A percentile compares a stretch with the other conserved stretches of the same genome.
These are phyloP conservation scores for Beauveria sp. DNA, from an alignment of 2,329 filamentous ascomycete genomes.

Conservation along the genomic window DNA sequence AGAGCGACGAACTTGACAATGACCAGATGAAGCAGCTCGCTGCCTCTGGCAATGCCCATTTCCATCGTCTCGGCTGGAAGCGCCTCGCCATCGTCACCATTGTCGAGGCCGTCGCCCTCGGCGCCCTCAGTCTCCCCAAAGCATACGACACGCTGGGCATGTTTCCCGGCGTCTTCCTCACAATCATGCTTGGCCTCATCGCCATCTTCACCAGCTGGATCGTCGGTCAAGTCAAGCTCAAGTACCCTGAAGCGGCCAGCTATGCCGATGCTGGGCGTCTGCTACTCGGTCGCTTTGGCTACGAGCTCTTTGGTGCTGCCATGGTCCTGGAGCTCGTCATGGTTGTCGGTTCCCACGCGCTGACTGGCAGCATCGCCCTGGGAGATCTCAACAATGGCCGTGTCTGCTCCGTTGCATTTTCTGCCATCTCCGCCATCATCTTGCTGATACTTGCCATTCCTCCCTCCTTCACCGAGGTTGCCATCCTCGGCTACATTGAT, in stretches of 20 bases:
- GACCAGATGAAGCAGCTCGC: constrained; percentile 30
- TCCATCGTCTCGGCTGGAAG: constrained; percentile 44
- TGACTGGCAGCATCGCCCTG: constrained; percentile 58
- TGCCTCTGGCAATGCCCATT: constrained; percentile 33
- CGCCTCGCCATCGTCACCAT: constrained; percentile 41
- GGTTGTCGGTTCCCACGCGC: constrained; percentile 57
- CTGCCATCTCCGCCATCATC: constrained; percentile 30
- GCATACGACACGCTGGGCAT: constrained; percentile 33
- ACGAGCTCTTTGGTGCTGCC: constrained; percentile 48
- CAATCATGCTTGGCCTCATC: constrained; percentile 13
- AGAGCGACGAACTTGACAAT: constrained; percentile 20
- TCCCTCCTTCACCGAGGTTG: constrained; percentile 32
- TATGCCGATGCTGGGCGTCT: constrained; percentile 57
- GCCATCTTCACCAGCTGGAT: constrained; percentile 16
- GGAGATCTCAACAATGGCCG: constrained; percentile 50
- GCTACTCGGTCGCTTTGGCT: constrained; percentile 46
- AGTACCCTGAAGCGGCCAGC: constrained; percentile 46
- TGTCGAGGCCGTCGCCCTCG: constrained; percentile 44
- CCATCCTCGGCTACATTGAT: constrained; percentile 33
- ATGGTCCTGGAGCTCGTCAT: constrained; percentile 57
- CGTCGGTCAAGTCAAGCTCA: constrained; percentile 26
- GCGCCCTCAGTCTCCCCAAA: constrained; percentile 37
- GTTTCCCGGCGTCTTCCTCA: constrained; percentile 23
- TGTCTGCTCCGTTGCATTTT: constrained; percentile 29
- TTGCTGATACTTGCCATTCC: constrained; percentile 31